Evolutionary conservation across 441 rosid genomes (phyloP).

Genomic region (Geranium incanum): DNA sequence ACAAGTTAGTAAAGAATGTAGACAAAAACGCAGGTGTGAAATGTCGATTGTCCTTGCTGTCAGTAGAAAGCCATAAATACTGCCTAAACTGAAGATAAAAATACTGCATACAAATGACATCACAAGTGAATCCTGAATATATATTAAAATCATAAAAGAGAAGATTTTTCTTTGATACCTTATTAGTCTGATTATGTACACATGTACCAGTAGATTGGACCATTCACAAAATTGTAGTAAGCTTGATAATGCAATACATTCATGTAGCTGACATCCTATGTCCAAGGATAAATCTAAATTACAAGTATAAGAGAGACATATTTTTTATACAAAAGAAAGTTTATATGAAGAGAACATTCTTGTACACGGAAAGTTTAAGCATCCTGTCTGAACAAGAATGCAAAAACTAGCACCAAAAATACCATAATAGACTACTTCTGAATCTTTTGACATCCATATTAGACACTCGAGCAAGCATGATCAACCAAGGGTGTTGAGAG

Average conservation of each 20-base stretch:
- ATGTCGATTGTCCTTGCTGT: background rate
- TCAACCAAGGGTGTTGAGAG: too few species aligned
- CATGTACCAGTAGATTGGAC: background rate
- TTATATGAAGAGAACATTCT: too few species aligned
- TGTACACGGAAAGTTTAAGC: too few species aligned
- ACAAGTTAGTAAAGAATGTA: slow-evolving; percentile 18
- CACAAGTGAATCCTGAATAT: background rate
- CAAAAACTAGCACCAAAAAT: too few species aligned
- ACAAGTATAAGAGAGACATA: background rate
- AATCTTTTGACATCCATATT: too few species aligned
- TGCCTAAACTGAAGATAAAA: background rate
- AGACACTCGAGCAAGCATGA: too few species aligned
- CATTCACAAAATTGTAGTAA: background rate
- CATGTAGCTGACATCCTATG: slow-evolving; percentile 1
- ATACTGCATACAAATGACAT: background rate
- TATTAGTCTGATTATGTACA: background rate
- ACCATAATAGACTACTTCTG: too few species aligned
- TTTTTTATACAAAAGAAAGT: too few species aligned
- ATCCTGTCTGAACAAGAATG: too few species aligned
- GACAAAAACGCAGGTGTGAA: background rate
- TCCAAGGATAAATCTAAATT: background rate
- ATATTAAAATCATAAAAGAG: background rate
- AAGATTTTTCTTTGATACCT: background rate
- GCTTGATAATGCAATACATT: background rate
- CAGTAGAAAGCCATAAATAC: background rate